Percentiles rank a stretch among this genome's conserved stretches.
These are phyloP conservation scores for Trametes coccinea DNA, from an alignment of 768 basidiomycete species.

Conservation along the genomic window DNA sequence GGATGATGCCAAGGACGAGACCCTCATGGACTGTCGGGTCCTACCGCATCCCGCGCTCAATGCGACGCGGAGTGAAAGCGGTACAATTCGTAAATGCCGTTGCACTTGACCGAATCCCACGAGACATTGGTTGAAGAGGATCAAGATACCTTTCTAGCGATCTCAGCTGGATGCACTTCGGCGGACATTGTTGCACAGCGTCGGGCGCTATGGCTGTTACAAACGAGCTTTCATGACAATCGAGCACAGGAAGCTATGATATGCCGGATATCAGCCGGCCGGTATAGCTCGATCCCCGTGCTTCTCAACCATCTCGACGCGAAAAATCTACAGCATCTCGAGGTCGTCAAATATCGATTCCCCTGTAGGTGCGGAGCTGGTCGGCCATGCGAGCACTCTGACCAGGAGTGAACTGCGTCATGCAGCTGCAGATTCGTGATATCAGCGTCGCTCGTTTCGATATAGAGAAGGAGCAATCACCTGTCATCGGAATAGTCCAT, in stretches of 20 bases:
- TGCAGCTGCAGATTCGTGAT: slow-evolving; percentile 36
- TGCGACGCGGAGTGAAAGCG: not conserved
- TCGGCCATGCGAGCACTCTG: slow-evolving; percentile 40
- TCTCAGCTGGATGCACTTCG: too few relatives aligned
- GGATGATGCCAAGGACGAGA: not conserved
- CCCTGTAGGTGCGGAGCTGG: slow-evolving; percentile 48
- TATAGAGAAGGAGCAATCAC: not conserved
- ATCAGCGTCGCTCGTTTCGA: not conserved
- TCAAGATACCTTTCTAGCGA: too few relatives aligned
- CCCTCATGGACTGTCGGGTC: not conserved
- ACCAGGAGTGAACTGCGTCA: slow-evolving; percentile 49
- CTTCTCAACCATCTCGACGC: too few relatives aligned
- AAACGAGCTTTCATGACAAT: too few relatives aligned
- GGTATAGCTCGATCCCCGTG: not conserved
- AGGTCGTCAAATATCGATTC: slow-evolving; percentile 27
- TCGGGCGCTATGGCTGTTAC: too few relatives aligned
- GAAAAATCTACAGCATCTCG: too few relatives aligned
- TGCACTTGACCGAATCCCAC: too few relatives aligned
- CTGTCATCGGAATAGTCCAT: slow-evolving; percentile 55
- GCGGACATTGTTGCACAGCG: too few relatives aligned
- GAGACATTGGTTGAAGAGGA: too few relatives aligned
- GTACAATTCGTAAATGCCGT: too few relatives aligned
- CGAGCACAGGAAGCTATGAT: not conserved
- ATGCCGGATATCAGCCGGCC: not conserved
- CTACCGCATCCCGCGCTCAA: not conserved